Evolutionary conservation across 345 rosid species (phyloP).

Genomic region (Cochlearia excelsa): DNA sequence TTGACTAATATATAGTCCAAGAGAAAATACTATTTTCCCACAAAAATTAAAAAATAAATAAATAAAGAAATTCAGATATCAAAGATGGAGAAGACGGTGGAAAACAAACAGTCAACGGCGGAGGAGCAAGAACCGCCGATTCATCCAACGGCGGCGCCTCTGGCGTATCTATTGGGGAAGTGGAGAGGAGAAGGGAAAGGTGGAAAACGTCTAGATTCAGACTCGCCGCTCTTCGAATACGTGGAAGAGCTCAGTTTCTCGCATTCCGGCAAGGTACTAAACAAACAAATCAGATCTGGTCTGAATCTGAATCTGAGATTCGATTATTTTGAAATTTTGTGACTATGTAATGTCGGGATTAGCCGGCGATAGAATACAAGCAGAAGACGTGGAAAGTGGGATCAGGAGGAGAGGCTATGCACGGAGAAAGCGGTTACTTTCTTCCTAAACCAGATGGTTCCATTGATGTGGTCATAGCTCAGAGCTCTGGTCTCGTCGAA

Average conservation of each 20-base stretch:
- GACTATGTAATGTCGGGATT: background rate
- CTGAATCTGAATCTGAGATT: background rate
- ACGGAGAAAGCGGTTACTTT: constrained; percentile 73
- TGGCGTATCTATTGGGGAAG: constrained; percentile 58
- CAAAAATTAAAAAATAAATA: too few relatives aligned
- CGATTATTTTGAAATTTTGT: background rate
- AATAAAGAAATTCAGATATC: background rate
- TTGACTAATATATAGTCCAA: background rate
- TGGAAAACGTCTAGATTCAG: constrained; percentile 39
- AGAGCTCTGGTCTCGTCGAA: constrained; percentile 75
- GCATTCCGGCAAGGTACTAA: constrained; percentile 48
- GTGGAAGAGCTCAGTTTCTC: constrained; percentile 67
- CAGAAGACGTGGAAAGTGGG: constrained; percentile 69
- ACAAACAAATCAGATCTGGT: constrained; percentile 6
- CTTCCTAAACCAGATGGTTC: constrained; percentile 66
- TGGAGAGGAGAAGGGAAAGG: constrained; percentile 87
- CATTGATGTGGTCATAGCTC: constrained; percentile 65
- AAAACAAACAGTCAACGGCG: constrained; percentile 13
- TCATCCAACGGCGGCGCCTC: constrained; percentile 59
- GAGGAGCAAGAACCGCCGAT: constrained; percentile 25
- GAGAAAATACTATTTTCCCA: too few relatives aligned
- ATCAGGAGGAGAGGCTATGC: constrained; percentile 72
- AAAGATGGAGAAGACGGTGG: background rate
- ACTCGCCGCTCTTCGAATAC: constrained; percentile 57
- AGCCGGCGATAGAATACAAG: constrained; percentile 67